These are phyloP conservation scores for Coriaria nepalensis DNA, from an alignment of 306 rosid genomes.

Conservation along the genomic window DNA sequence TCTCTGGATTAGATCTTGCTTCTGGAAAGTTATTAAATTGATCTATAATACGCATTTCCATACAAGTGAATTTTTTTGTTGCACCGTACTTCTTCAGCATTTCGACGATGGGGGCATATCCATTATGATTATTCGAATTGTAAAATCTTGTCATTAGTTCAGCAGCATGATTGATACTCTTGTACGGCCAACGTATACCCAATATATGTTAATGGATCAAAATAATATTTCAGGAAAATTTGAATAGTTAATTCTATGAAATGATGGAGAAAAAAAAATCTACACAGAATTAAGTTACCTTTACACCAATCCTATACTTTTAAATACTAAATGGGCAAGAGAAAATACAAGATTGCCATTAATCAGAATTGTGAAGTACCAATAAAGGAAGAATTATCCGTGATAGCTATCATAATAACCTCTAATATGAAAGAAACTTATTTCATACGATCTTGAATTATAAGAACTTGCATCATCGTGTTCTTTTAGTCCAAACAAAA, in stretches of 20 bases:
- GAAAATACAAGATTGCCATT: constrained; percentile 61
- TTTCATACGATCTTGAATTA: no score
- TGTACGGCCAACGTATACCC: constrained; percentile 76
- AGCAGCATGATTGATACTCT: constrained; percentile 71
- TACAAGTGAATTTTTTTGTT: constrained; percentile 50
- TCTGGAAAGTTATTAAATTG: constrained; percentile 41
- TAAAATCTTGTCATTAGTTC: constrained; percentile 74
- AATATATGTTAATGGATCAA: constrained; percentile 41
- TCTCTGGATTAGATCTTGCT: constrained; percentile 57
- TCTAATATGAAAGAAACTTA: constrained; percentile 23
- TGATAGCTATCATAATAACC: constrained; percentile 85
- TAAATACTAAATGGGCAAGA: constrained; percentile 71
- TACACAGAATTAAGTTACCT: constrained; percentile 26
- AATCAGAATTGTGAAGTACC: constrained; percentile 65
- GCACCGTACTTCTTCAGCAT: constrained; percentile 55
- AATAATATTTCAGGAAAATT: not conserved
- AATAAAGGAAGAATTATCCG: constrained; percentile 73
- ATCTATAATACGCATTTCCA: constrained; percentile 34
- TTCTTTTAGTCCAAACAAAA: no score
- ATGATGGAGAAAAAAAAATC: not conserved
- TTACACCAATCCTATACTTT: constrained; percentile 59
- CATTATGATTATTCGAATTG: constrained; percentile 71
- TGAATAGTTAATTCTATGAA: not conserved
- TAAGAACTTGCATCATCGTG: no score
- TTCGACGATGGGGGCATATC: constrained; percentile 50